Base-by-base conservation (phyloP, 768 basidiomycete species). In the Stropharia rugosoannulata region DNA sequence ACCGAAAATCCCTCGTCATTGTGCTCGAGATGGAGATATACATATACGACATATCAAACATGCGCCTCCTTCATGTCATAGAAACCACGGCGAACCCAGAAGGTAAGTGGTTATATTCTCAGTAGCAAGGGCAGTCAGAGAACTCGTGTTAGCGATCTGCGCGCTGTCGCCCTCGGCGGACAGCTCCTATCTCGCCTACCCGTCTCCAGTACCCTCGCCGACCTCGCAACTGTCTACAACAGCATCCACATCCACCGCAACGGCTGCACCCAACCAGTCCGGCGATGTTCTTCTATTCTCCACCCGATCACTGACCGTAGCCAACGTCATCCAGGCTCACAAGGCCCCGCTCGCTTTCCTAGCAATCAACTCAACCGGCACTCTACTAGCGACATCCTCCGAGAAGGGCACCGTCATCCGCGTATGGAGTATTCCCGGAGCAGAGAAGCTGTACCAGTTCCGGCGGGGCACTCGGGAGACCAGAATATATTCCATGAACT, bases 41-140 rank as follows among this genome's bases (percentile, higher is more conserved):
- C 76, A 94, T 98, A 48, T 98, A 98, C 67, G 97, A 99, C 69
- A 98, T 98, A 65, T 92, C 89, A 46, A 99, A 98, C 62, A 98
- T 99, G 97, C 88, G 95, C 55, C 81, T 99, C 25, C 74, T 97
- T 38, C 96, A 98, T 70, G 96, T 98, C 39, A 95, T 98, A 43
- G 97, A 99, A 75, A 98, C 97, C 0, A 88, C 91, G 7, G 85
- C 93, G 0, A 99, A 99, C 69, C 94, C 96, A 2, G 90, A 97
- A 66, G 95, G 95, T 93, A 71, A 61, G 72, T 69, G 39, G 9
- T 43, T 10, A 32, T 16, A 18, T 49, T 42, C 38, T 51, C 40
- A 29, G 38, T 7, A 37, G 55, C 12, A 8, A 27, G 58, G 49
- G 12, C 49, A 19, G 36, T 42, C 11, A 55, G 35, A 29, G n/a